These are phyloP conservation scores for Mycena alexandri DNA, from an alignment of 768 basidiomycete genomes.

Conservation along the genomic window DNA sequence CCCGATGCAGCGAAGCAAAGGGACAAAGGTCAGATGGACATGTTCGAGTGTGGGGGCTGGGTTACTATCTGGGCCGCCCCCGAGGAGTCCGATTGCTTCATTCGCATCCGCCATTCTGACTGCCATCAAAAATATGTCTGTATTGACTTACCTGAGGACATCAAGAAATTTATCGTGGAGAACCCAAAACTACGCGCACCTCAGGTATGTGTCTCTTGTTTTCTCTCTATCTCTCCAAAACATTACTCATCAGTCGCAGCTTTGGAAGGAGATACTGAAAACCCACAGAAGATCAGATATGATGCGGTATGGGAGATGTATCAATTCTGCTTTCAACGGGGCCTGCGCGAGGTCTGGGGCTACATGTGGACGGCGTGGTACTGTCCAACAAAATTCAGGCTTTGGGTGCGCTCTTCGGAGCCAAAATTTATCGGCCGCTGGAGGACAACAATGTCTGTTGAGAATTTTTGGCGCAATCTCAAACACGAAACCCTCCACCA, in stretches of 20 bases:
- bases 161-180: slow-evolving; percentile 18
- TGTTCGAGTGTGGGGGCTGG: slow-evolving; percentile 39
- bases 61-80: slow-evolving; percentile 25
- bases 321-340: too few relatives aligned
- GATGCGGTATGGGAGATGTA: too few relatives aligned
- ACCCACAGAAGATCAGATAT: too few relatives aligned
- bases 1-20: too few relatives aligned
- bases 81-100: neutral
- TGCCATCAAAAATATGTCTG: slow-evolving; percentile 39
- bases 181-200: slow-evolving; percentile 19
- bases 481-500: too few relatives aligned
- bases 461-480: too few relatives aligned
- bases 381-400: too few relatives aligned
- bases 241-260: neutral
- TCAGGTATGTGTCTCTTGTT: slow-evolving; percentile 34
- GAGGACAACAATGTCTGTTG: too few relatives aligned
- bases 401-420: too few relatives aligned
- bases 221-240: neutral
- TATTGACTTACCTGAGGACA: slow-evolving; percentile 33
- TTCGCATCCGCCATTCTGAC: slow-evolving; percentile 27
- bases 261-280: slow-evolving; percentile 37
- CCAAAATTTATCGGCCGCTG: too few relatives aligned
- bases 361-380: too few relatives aligned
- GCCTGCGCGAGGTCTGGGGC: too few relatives aligned
- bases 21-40: slow-evolving; percentile 30